Conservation (phyloP, 2,329 filamentous ascomycete species). For the Chrysosporium keratinophilum region DNA sequence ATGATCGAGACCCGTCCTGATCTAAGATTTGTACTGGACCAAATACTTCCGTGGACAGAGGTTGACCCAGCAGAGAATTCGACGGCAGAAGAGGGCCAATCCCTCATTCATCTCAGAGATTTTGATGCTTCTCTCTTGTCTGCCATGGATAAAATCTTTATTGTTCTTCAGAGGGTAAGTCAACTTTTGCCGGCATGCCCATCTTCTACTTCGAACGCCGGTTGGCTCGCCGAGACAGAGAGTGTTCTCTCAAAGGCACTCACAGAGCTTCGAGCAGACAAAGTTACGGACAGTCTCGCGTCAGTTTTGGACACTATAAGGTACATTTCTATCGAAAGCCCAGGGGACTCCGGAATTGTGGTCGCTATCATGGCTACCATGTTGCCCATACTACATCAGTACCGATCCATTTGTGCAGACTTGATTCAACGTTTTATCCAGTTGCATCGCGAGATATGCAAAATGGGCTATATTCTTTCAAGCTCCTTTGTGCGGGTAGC, state of each 20-base stretch:
- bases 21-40: constrained; percentile 54
- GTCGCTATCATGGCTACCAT: constrained; percentile 51
- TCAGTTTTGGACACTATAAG: constrained; percentile 40
- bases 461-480: constrained; percentile 63
- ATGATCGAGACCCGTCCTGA: constrained; percentile 44
- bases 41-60: constrained; percentile 56
- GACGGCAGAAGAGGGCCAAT: constrained; percentile 13
- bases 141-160: constrained; percentile 64
- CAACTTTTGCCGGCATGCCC: constrained; percentile 48
- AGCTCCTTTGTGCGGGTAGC: constrained; percentile 70
- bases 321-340: constrained; percentile 35
- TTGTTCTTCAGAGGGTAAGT: constrained; percentile 64
- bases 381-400: constrained; percentile 65
- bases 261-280: constrained; percentile 49
- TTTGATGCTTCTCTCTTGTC: constrained; percentile 52
- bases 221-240: constrained; percentile 53
- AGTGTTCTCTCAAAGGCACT: constrained; percentile 45
- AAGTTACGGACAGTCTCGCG: constrained; percentile 42
- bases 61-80: constrained; percentile 20
- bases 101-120: constrained; percentile 26
- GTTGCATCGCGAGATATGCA: constrained; percentile 60
- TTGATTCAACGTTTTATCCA: constrained; percentile 49
- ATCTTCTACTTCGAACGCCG: constrained; percentile 48
- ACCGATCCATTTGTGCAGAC: constrained; percentile 51
- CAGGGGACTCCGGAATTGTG: constrained; percentile 37